Base-by-base conservation (phyloP, 2,329 filamentous ascomycete genomes). In the Claviceps africana region DNA sequence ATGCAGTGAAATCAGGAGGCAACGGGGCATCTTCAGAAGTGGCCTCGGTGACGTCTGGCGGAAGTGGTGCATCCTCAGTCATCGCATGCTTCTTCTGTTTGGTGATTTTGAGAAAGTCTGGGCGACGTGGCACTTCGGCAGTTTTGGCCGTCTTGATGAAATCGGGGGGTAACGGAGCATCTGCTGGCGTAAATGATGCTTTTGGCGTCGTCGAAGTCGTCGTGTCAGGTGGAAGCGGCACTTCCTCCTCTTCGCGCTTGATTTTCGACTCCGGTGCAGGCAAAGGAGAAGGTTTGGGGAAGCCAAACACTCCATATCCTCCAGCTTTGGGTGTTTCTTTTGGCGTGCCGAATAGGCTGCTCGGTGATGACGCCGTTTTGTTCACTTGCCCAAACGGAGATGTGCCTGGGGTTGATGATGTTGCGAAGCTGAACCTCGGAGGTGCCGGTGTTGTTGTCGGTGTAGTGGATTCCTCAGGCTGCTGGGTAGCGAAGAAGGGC, bases 211-310 rank as follows among this genome's bases (percentile, higher is more conserved):
- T 51, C 2, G 56, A 48, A 48, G 56, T 58, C 1, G 59, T 51
- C 2, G 74, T 65, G 55, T 80, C 76, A 22, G 77, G 76, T 35
- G 78, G 77, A 4, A 80, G 64, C 53, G 77, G 76, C 22, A 60
- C 64, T 54, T 9, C n/a, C 28, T 67, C 67, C 39, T 68, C 65
- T 37, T 64, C 64, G 40, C 61, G 55, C 56, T 72, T 74, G 47
- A 65, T 61, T 54, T 70, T 67, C 3, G 67, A 64, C 13, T 50
- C 21, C 33, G 47, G 1, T 2, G 28, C 25, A 33, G 55, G 56
- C 11, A 54, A 53, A 10, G 48, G 48, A 15, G 56, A 40, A 33
- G 52, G 25, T 22, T 54, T 55, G 17, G 59, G 56, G 33, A 58
- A 55, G 2, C 60, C 55, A 43, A 65, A 65, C 11, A 62, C 39